These are phyloP conservation scores for Lotus japonicus DNA, from an alignment of 306 rosid genomes.

Conservation along the genomic window DNA sequence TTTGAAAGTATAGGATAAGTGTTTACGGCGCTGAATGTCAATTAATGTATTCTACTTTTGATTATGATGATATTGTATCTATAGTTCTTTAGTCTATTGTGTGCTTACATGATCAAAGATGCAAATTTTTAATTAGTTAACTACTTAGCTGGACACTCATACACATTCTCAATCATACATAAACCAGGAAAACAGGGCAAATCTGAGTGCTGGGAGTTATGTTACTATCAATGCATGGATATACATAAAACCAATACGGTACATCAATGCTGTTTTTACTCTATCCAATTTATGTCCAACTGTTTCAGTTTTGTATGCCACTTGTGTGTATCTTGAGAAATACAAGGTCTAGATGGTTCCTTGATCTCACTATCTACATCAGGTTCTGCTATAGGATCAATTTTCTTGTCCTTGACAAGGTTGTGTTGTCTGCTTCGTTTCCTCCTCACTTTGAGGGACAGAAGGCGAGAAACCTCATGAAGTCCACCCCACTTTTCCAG, in stretches of 20 bases:
- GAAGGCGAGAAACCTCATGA: slow-evolving; percentile 81
- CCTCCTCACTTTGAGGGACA: slow-evolving; percentile 73
- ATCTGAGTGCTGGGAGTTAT: neutral
- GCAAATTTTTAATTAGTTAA: too few relatives aligned
- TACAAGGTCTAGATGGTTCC: slow-evolving; percentile 39
- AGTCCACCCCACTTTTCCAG: slow-evolving; percentile 97
- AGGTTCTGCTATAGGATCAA: slow-evolving; percentile 24
- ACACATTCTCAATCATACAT: neutral
- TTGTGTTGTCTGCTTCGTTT: slow-evolving; percentile 47
- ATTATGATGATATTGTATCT: neutral
- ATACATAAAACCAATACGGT: neutral
- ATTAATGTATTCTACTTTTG: neutral
- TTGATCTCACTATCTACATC: slow-evolving; percentile 35
- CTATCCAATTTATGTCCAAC: slow-evolving; percentile 76
- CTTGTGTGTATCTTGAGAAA: slow-evolving; percentile 65
- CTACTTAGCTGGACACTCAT: neutral
- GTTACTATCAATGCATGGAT: neutral
- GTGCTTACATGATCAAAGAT: neutral
- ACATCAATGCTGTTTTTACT: slow-evolving; percentile 20
- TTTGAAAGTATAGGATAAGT: neutral
- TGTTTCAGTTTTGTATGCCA: slow-evolving; percentile 70
- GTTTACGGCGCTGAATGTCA: neutral
- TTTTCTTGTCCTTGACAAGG: slow-evolving; percentile 45
- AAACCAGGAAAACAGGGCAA: neutral
- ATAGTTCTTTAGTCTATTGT: neutral